Base-by-base conservation (phyloP, 208 protist species). In the Crithidia expoeki region DNA sequence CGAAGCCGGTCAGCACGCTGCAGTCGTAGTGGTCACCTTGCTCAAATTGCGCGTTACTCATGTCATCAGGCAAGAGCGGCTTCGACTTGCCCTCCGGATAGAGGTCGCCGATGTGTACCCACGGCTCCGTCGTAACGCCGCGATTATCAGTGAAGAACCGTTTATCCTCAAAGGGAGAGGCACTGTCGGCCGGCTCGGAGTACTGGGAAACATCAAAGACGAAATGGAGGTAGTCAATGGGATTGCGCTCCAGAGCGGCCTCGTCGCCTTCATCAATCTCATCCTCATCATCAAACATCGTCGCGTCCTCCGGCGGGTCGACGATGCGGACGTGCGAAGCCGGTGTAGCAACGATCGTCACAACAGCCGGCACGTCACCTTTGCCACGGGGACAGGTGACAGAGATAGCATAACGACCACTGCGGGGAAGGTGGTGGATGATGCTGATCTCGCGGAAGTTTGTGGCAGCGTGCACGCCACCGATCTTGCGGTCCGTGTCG, bases 361-460 rank as follows among this genome's bases (percentile, higher is more conserved):
- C 68, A 17, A 47, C 47, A 7, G 67, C 73, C 7, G 84, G 79
- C 14, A 92, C 84, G 11, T 71, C 46, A 42, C 74, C 85, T 32
- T 80, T 88, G 40, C 67, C 73, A 23, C 85, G 83, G 2, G 86
- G 89, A 58, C 86, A 95, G 21, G 89, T 92, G 44, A 91, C 21
- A 53, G 79, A 90, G 36, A 92, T 14, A 2, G 89, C 87, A 44
- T 95, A 93, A 21, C 85, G 84, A 2, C 86, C 89, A 32, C 80
- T 81, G 23, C 68, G 61, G 6, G 80, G 76, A 6, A 93, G 75
- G 53, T 85, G 82, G 55, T 91, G 80, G 21, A 90, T 83, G 53
- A 95, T 62, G 53, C 85, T 85, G 21, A 77, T 90, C 40, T 95
- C 89, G 16, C 89, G 86, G 56, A 85, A 95, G 72, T 95, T 95